phyloP scores from a whole-genome alignment of 2,329 filamentous ascomycete genomes.

The Domatiomyces catenatus region DNA sequence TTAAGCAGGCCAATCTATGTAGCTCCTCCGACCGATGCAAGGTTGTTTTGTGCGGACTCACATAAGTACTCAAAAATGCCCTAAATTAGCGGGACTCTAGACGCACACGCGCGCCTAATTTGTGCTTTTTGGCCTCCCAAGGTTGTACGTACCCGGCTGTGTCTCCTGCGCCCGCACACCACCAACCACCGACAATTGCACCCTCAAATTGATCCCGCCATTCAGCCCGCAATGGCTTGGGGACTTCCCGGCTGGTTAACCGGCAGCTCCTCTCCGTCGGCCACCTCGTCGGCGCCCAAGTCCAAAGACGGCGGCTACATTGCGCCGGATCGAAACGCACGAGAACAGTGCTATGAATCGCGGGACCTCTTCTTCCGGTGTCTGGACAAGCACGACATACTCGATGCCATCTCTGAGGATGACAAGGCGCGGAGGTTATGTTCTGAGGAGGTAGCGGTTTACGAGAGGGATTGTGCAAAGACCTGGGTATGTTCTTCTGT shows the following conservation, averaged over 20 bases:
- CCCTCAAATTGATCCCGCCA: neutral
- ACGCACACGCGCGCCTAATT: too few relatives aligned
- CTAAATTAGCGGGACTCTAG: too few relatives aligned
- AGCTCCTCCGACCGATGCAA: too few relatives aligned
- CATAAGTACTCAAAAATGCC: too few relatives aligned
- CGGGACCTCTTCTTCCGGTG: conserved; percentile 81
- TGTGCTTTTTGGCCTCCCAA: too few relatives aligned
- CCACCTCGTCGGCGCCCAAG: conserved; percentile 27
- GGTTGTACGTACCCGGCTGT: too few relatives aligned
- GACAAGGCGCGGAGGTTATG: conserved; percentile 45
- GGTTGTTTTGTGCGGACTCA: too few relatives aligned
- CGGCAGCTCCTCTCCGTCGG: conserved; percentile 12
- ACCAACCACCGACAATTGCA: neutral
- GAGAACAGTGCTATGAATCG: conserved; percentile 74
- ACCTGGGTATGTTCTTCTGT: conserved; percentile 59
- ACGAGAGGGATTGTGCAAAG: conserved; percentile 71
- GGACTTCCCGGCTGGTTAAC: conserved; percentile 16
- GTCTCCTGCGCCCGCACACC: neutral
- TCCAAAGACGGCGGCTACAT: conserved; percentile 46
- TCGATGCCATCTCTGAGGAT: conserved; percentile 53
- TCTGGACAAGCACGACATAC: conserved; percentile 63
- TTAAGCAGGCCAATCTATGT: too few relatives aligned
- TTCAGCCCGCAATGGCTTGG: conserved; percentile 10
- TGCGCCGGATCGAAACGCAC: conserved; percentile 71
- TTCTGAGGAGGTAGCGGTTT: conserved; percentile 44